Percentiles rank a stretch among this genome's conserved stretches.
phyloP scores from a whole-genome alignment of 78 protist species.

The Monosiga brevicollis region DNA sequence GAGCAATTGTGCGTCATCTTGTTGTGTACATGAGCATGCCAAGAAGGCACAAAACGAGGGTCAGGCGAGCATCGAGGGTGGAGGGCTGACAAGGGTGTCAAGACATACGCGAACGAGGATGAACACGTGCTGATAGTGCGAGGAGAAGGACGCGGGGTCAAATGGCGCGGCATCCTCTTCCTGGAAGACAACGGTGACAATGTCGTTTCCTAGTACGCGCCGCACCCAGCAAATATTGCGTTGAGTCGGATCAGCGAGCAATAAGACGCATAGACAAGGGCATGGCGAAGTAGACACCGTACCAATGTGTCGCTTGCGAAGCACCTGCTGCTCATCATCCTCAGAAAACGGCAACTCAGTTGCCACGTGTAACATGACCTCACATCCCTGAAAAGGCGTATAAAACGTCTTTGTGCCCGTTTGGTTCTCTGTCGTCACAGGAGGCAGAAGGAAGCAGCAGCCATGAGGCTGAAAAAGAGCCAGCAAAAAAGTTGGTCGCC shows the following conservation, averaged over 20 bases:
- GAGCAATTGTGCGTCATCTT: background rate
- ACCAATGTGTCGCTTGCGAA: background rate
- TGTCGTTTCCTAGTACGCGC: constrained; percentile 32
- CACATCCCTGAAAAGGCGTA: background rate
- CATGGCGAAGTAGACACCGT: background rate
- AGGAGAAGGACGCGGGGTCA: background rate
- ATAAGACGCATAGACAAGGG: background rate
- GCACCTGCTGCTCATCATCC: constrained; percentile 22
- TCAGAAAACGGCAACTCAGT: constrained; percentile 13
- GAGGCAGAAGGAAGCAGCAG: too few species aligned
- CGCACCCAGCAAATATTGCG: constrained; percentile 14
- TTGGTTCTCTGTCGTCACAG: background rate
- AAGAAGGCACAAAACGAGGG: background rate
- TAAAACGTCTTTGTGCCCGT: background rate
- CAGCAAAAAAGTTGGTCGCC: too few species aligned
- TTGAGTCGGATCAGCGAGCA: background rate
- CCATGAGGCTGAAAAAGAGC: too few species aligned
- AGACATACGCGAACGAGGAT: background rate
- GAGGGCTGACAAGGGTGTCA: too few species aligned
- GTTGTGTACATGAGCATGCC: background rate
- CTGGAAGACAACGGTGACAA: constrained; percentile 7
- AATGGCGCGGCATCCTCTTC: constrained; percentile 9
- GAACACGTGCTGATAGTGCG: background rate
- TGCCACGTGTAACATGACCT: constrained; percentile 26
- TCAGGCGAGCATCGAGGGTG: background rate